Percentiles rank a stretch among this genome's conserved stretches.
phyloP scores from a whole-genome alignment of 805 yeast genomes.

The Metschnikowia gruessii region DNA sequence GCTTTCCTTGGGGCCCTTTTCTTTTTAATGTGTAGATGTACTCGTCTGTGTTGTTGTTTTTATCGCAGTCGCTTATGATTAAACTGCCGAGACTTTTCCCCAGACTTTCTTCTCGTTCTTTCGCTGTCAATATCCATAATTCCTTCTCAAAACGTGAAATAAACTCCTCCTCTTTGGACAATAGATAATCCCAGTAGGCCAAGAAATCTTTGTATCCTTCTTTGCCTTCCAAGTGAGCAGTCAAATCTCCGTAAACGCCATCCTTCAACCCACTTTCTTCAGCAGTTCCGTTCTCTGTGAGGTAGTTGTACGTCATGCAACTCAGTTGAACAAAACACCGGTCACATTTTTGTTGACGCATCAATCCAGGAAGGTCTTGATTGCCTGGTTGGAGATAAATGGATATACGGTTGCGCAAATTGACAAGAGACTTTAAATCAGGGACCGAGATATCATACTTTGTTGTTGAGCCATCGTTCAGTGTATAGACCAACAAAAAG shows the following conservation, averaged over 20 bases:
- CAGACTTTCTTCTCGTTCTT: conserved; percentile 55
- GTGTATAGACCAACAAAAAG: conserved; percentile 70
- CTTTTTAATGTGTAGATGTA: conserved; percentile 48
- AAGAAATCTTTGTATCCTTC: conserved; percentile 52
- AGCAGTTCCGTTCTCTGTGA: conserved; percentile 57
- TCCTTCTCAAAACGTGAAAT: conserved; percentile 52
- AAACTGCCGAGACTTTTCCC: conserved; percentile 61
- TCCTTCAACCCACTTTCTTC: conserved; percentile 51
- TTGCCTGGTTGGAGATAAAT: conserved; percentile 50
- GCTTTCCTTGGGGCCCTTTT: conserved; percentile 25
- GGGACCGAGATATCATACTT: conserved; percentile 50
- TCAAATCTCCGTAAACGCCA: conserved; percentile 47
- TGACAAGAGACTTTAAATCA: conserved; percentile 67
- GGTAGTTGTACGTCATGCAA: conserved; percentile 65
- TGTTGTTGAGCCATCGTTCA: conserved; percentile 50
- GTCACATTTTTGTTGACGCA: conserved; percentile 55
- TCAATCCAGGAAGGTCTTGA: conserved; percentile 52
- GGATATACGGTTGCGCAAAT: conserved; percentile 70
- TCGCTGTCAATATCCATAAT: conserved; percentile 62
- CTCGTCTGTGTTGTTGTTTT: conserved; percentile 20
- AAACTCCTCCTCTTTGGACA: conserved; percentile 71
- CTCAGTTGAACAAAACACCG: conserved; percentile 52
- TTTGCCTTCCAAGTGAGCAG: conserved; percentile 45
- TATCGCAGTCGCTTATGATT: conserved; percentile 32
- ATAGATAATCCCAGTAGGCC: conserved; percentile 67